Evolutionary conservation across 1,284 basidiomycete species (phyloP).

Genomic region (Heterobasidion parviporum): DNA sequence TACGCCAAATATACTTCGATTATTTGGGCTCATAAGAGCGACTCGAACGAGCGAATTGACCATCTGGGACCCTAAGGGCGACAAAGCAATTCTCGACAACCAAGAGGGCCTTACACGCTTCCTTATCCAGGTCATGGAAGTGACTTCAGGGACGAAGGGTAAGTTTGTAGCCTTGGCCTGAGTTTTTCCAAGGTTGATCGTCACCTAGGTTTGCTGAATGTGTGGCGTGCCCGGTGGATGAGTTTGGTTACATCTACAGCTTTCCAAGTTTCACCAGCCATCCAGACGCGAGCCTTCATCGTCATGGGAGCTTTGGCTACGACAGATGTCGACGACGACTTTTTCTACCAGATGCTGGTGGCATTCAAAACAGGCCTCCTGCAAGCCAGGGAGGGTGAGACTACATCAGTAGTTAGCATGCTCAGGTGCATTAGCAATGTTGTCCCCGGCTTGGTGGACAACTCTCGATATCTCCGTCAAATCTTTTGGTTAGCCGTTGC

Average conservation of each 20-base stretch:
- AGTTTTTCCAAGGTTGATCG: background rate
- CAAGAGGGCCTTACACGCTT: conserved; percentile 64
- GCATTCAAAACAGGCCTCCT: conserved; percentile 64
- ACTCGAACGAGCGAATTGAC: conserved; percentile 59
- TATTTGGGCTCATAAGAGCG: conserved; percentile 68
- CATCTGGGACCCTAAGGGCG: conserved; percentile 44
- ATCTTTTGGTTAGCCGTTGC: conserved; percentile 85
- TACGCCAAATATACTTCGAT: conserved; percentile 45
- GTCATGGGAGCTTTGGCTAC: conserved; percentile 76
- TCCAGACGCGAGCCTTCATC: conserved; percentile 86
- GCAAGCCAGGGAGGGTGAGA: conserved; percentile 59
- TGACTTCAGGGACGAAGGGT: conserved; percentile 67
- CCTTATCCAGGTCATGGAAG: conserved; percentile 57
- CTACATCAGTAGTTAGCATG: conserved; percentile 77
- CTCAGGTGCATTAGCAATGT: conserved; percentile 77
- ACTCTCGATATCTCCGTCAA: conserved; percentile 66
- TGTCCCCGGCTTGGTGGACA: conserved; percentile 57
- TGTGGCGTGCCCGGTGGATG: conserved; percentile 93
- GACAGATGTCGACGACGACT: conserved; percentile 80
- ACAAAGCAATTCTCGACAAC: conserved; percentile 54
- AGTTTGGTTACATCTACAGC: conserved; percentile 86
- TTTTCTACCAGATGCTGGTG: conserved; percentile 84
- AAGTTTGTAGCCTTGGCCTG: conserved; percentile 14
- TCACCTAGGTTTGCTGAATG: conserved; percentile 70
- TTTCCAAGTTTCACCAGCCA: conserved; percentile 86